phyloP scores from a whole-genome alignment of 129 eudicot species.

The Artemisia annua region DNA sequence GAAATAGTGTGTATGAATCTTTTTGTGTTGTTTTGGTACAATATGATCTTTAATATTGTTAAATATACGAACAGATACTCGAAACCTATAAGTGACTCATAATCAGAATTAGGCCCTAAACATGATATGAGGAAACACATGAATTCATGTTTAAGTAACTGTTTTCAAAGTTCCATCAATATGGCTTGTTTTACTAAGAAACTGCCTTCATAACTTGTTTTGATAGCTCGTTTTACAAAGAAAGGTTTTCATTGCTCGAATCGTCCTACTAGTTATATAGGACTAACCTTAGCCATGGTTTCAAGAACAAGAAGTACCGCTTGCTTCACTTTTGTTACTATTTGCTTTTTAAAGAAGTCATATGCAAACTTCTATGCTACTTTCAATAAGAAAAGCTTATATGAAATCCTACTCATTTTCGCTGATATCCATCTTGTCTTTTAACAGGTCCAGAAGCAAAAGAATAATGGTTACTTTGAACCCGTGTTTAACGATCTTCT shows the following conservation, averaged over 20 bases:
- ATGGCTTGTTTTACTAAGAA: too few species aligned
- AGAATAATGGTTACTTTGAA: conserved; percentile 25
- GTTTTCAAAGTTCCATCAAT: too few species aligned
- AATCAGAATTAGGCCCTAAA: not conserved
- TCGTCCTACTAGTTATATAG: not conserved
- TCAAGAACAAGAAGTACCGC: not conserved
- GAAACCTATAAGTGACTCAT: conserved; percentile 11
- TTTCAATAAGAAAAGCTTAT: not conserved
- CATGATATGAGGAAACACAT: too few species aligned
- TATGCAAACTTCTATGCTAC: not conserved
- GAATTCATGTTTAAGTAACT: too few species aligned
- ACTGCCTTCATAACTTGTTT: too few species aligned
- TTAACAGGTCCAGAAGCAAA: conserved; percentile 37
- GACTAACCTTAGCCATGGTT: too few species aligned
- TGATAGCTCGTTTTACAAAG: too few species aligned
- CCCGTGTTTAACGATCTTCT: conserved; percentile 12
- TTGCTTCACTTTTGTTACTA: too few species aligned
- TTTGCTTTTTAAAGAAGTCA: not conserved
- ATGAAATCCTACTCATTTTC: not conserved
- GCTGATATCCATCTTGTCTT: conserved; percentile 1
- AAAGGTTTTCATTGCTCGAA: not conserved
- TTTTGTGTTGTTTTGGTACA: conserved; percentile 2
- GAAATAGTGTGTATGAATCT: not conserved
- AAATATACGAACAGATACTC: conserved; percentile 5
- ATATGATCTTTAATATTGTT: conserved; percentile 18